Base-by-base conservation (phyloP, 169 alveolate species). In the Eimeria maxima region DNA sequence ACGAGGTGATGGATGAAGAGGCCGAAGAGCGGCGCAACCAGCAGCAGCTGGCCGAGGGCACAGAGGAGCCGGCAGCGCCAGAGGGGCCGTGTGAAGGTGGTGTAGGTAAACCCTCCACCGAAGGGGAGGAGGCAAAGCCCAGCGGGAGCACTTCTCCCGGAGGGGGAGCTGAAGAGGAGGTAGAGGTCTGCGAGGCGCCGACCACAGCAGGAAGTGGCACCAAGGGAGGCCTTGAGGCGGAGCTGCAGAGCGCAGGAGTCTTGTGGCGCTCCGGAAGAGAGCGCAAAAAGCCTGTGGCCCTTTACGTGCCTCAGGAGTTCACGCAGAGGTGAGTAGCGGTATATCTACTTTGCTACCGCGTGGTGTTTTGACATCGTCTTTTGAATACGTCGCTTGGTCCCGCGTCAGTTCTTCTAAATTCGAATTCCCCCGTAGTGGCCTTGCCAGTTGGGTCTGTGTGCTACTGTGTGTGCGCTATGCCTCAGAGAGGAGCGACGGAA, bases 401-500 rank as follows among this genome's bases (percentile, higher is more conserved):
- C 38, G 38, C 0, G 38, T 33, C 38, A 33, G 38, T 33, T 33
- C 38, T 33, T 33, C 38, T 1, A 33, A 33, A 33, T 33, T 33
- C 38, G 38, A 1, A 33, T 33, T 33, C 38, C 38, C 38, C 38
- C 69, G 69, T 60, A 14, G 69, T 60, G 69, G 69, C 69, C 0
- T 18, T 60, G n/a, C 69, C 69, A 65, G 42, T 65, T 65, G 74
- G 33, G 42, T n/a, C 16, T 65, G 74, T 20, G 74, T n/a, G 78
- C 78, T 60, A 55, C 27, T 76, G 42, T 13, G 87, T 22, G 42
- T 74, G 76, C 33, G 5, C 8, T n/a, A 13, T 69, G 38, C n/a
- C 38, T 47, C 87, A 84, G 97, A 96, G 96, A 97, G 74, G 96
- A 97, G 86, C 98, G 98, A 57, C 97, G 97, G 60, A 98, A 98